Conservation (phyloP, 2,329 filamentous ascomycete genomes). For the Fusarium drepaniforme region DNA sequence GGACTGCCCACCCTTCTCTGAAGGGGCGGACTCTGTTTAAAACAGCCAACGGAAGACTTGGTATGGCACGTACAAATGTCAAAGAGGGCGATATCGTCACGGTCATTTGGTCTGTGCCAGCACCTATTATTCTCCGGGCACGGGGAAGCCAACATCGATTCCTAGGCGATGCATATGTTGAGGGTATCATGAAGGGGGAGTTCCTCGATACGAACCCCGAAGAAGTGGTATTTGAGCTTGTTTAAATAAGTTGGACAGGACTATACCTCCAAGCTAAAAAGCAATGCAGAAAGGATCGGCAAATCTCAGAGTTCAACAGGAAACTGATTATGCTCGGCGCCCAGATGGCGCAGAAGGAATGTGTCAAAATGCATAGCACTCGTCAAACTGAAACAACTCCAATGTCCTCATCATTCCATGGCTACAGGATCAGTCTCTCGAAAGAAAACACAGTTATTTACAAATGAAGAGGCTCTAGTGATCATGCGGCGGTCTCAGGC, state of each 20-base stretch:
- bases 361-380: neutral
- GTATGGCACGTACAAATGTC: slow-evolving; percentile 18
- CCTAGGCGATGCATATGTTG: slow-evolving; percentile 34
- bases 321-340: neutral
- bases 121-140: slow-evolving; percentile 25
- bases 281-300: neutral
- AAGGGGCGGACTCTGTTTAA: slow-evolving; percentile 32
- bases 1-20: neutral
- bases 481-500: neutral
- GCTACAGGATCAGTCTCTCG: too few species aligned
- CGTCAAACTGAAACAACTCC: neutral
- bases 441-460: neutral
- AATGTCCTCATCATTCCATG: neutral
- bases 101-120: slow-evolving; percentile 20
- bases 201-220: slow-evolving; percentile 21
- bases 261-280: neutral
- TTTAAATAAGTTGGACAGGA: neutral
- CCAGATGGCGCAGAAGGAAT: neutral
- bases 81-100: slow-evolving; percentile 24
- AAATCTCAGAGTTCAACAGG: neutral
- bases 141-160: slow-evolving; percentile 11
- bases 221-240: slow-evolving; percentile 1
- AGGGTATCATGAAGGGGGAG: slow-evolving; percentile 37
- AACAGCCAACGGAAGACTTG: slow-evolving; percentile 29
- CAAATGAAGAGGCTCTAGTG: neutral